Percentiles rank a stretch among this genome's conserved stretches.
Conservation (phyloP, 768 basidiomycete species). For the Mycena belliarum region DNA sequence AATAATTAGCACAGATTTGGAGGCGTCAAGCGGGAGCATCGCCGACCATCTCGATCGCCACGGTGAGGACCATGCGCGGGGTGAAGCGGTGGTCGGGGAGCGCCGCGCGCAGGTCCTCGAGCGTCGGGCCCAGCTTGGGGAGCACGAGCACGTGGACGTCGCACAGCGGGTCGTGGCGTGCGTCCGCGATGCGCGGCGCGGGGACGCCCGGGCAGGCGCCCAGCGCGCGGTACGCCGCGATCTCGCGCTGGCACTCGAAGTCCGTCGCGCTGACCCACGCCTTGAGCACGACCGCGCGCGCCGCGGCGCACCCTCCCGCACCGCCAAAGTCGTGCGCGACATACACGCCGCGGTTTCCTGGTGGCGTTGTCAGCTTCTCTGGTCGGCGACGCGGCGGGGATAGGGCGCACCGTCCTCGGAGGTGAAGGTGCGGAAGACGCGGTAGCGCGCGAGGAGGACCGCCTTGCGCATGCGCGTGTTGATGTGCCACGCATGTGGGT, state of each 20-base stretch:
- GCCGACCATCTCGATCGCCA: constrained; percentile 32
- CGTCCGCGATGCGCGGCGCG: constrained; percentile 11
- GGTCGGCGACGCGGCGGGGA: not conserved
- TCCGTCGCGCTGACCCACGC: constrained; percentile 28
- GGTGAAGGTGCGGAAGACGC: constrained; percentile 29
- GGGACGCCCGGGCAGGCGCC: constrained; percentile 18
- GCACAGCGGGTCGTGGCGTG: constrained; percentile 18
- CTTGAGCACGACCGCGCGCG: constrained; percentile 30
- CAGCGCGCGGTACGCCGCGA: constrained; percentile 25
- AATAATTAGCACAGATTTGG: too few species aligned
- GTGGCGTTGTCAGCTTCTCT: not conserved
- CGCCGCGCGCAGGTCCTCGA: constrained; percentile 25
- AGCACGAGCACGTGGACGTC: constrained; percentile 29
- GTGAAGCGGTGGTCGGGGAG: constrained; percentile 20
- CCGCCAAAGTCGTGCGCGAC: constrained; percentile 30
- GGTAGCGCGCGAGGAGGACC: constrained; percentile 27
- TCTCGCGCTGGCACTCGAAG: constrained; percentile 29
- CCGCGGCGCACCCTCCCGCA: constrained; percentile 25
- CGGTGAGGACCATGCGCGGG: constrained; percentile 27
- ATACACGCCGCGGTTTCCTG: constrained; percentile 33
- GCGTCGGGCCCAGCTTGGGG: constrained; percentile 29
- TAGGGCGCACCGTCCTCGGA: constrained; percentile 29
- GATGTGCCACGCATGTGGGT: constrained; percentile 35
- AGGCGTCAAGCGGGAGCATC: too few species aligned
- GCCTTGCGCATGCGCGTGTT: constrained; percentile 30